phyloP scores from a whole-genome alignment of 805 yeast species.

The Ogataea methylovora region DNA sequence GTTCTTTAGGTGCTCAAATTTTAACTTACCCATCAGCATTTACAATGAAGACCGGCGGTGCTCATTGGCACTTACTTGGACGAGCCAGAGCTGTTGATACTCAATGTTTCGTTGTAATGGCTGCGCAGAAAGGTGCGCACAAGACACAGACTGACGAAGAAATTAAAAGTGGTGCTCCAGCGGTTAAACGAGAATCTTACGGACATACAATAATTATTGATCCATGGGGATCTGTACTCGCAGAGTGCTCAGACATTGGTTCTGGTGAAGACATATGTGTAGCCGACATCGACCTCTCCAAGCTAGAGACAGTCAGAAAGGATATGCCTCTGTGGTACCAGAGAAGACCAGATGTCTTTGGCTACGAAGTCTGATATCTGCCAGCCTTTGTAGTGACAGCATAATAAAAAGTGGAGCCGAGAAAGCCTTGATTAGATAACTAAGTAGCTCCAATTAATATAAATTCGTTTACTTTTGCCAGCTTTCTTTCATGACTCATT shows the following conservation, averaged over 20 bases:
- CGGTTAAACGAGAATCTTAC: slow-evolving; percentile 57
- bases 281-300: slow-evolving; percentile 59
- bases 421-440: too few species aligned
- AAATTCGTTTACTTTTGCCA: too few species aligned
- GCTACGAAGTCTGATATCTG: slow-evolving; percentile 27
- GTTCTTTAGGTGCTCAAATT: slow-evolving; percentile 68
- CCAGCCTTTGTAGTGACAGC: too few species aligned
- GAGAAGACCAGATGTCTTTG: slow-evolving; percentile 55
- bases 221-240: slow-evolving; percentile 82
- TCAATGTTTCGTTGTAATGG: slow-evolving; percentile 80
- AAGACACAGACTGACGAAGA: slow-evolving; percentile 39
- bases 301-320: slow-evolving; percentile 42
- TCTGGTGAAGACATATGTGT: slow-evolving; percentile 35
- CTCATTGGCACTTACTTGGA: slow-evolving; percentile 83
- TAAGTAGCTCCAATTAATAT: too few species aligned
- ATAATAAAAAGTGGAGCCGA: too few species aligned
- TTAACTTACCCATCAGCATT: slow-evolving; percentile 88
- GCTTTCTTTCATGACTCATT: too few species aligned
- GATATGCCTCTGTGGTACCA: slow-evolving; percentile 79
- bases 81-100: slow-evolving; percentile 83
- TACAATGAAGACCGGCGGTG: slow-evolving; percentile 83
- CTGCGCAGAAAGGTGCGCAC: slow-evolving; percentile 82
- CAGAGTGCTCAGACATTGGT: slow-evolving; percentile 42
- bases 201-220: slow-evolving; percentile 86
- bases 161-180: slow-evolving; percentile 15